Percentiles rank a stretch among this genome's conserved stretches.
Evolutionary conservation across 768 basidiomycete genomes (phyloP).

Genomic region (Boletellus ananas): DNA sequence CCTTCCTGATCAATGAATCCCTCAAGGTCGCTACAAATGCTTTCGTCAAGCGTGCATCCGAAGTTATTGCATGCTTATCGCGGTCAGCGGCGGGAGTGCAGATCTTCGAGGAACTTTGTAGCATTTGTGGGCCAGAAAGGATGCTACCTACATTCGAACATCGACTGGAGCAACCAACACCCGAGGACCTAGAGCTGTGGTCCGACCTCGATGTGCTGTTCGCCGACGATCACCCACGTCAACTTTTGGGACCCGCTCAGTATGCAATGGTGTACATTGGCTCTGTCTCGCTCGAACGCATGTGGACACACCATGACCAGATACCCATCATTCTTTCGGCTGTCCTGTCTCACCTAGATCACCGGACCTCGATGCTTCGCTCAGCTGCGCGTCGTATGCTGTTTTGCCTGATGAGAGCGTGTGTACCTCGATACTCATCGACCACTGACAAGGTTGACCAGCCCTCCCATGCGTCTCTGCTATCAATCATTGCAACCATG

Average conservation of each 20-base stretch:
- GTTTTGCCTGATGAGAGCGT: conserved; percentile 80
- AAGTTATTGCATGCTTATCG: conserved; percentile 80
- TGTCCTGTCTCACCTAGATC: conserved; percentile 79
- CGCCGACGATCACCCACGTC: conserved; percentile 59
- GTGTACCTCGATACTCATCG: conserved; percentile 75
- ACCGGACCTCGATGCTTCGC: conserved; percentile 66
- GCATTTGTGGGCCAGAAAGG: conserved; percentile 75
- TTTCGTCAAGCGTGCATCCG: conserved; percentile 76
- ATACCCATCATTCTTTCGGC: conserved; percentile 76
- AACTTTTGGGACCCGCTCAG: conserved; percentile 77
- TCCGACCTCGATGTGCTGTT: conserved; percentile 76
- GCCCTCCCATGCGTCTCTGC: conserved; percentile 46
- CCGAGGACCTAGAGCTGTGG: conserved; percentile 72
- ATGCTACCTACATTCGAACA: conserved; percentile 80
- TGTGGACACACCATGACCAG: conserved; percentile 68
- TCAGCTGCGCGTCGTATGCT: conserved; percentile 72
- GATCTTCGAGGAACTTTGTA: conserved; percentile 81
- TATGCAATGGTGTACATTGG: conserved; percentile 84
- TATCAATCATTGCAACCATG: conserved; percentile 48
- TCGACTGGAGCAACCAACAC: conserved; percentile 55
- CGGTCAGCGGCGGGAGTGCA: conserved; percentile 68
- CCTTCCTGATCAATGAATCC: conserved; percentile 85
- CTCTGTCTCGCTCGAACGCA: conserved; percentile 70
- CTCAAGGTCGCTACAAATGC: conserved; percentile 75
- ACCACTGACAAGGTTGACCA: conserved; percentile 54